Conservation (phyloP, 2,329 filamentous ascomycete species). For the Lachnellula hyalina region DNA sequence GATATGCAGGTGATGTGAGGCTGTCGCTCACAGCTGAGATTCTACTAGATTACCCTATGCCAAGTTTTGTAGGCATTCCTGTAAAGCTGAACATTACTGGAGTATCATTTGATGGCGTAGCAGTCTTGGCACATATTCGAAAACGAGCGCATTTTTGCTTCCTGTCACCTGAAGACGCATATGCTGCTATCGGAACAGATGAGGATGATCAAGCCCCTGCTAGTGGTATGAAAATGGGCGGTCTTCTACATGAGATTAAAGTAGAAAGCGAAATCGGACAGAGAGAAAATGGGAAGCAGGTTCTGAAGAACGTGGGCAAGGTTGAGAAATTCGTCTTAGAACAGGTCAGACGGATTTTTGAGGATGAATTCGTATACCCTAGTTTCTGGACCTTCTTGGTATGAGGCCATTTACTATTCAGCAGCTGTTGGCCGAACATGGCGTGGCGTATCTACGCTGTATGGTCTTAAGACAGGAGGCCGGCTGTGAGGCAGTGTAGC, state of each 20-base stretch:
- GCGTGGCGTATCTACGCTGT: not conserved
- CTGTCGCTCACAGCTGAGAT: slow-evolving; percentile 92
- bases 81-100: slow-evolving; percentile 94
- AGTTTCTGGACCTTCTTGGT: slow-evolving; percentile 98
- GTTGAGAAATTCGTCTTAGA: slow-evolving; percentile 96
- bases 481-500: too few relatives aligned
- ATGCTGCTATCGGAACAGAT: slow-evolving; percentile 53
- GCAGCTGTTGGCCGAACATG: not conserved
- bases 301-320: slow-evolving; percentile 96
- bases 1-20: slow-evolving; percentile 81
- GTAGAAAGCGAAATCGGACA: slow-evolving; percentile 98
- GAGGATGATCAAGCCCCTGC: slow-evolving; percentile 22
- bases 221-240: slow-evolving; percentile 51
- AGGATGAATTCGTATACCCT: slow-evolving; percentile 97
- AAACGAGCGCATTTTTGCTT: slow-evolving; percentile 92
- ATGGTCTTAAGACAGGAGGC: not conserved
- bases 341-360: slow-evolving; percentile 93
- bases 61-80: slow-evolving; percentile 93
- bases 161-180: slow-evolving; percentile 82
- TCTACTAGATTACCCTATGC: slow-evolving; percentile 95
- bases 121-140: slow-evolving; percentile 85
- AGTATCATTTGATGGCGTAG: slow-evolving; percentile 89
- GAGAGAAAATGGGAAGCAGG: slow-evolving; percentile 85
- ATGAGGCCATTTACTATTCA: slow-evolving; percentile 33
- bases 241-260: slow-evolving; percentile 82